Evolutionary conservation across 371 early-diverging fungal genomes (phyloP).

Genomic region (Mortierella sp.): DNA sequence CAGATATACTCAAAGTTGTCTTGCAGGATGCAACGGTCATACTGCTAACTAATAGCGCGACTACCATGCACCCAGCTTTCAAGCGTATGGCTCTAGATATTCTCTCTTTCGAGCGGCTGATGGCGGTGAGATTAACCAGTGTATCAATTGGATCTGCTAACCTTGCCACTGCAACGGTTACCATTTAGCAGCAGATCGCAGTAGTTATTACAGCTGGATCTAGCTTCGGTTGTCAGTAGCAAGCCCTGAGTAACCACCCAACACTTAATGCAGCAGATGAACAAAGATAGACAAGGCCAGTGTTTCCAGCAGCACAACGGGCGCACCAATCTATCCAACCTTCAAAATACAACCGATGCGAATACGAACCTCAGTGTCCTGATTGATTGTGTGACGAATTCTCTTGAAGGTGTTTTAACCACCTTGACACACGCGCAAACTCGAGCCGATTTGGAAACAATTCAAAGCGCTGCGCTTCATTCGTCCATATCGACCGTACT

Average conservation of each 20-base stretch:
- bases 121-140: background rate
- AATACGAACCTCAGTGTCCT: background rate
- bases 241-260: background rate
- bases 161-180: background rate
- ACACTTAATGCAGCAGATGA: background rate
- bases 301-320: background rate
- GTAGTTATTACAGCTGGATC: background rate
- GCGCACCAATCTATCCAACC: background rate
- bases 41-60: background rate
- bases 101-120: background rate
- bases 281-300: background rate
- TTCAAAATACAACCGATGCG: background rate
- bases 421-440: background rate
- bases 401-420: background rate
- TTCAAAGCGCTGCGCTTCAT: background rate
- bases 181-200: slow-evolving; percentile 3
- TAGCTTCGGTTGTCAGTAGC: background rate
- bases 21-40: slow-evolving; percentile 11
- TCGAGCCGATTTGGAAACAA: background rate
- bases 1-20: slow-evolving; percentile 4
- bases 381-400: background rate
- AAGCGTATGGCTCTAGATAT: slow-evolving; percentile 1
- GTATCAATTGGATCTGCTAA: slow-evolving; percentile 1
- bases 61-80: background rate
- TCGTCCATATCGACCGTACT: too few species aligned